Base-by-base conservation (phyloP, 192 early-diverging fungal genomes). In the Cladochytrium replicatum region DNA sequence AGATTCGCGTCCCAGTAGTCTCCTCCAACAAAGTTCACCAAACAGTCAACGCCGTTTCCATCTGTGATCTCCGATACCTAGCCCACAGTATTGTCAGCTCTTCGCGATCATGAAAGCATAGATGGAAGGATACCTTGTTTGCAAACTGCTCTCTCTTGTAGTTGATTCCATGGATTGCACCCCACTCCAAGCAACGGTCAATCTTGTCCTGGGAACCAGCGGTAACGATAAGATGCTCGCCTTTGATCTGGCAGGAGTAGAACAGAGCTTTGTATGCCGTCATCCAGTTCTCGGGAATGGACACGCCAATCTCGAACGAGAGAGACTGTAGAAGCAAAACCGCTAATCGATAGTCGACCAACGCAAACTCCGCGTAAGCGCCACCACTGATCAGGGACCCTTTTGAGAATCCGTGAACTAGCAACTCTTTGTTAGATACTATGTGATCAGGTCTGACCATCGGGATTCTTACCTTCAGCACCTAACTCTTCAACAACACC, bases 201-300 rank as follows among this genome's bases (percentile, higher is more conserved):
- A 81, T 69, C 50, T 96, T 96, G 21, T 69, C 76, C 19, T 69
- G 64, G 38, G 80, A 82, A 6, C 89, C 84, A 0, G 82, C 84
- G 4, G 89, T 89, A 0, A 82, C 89, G 55, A 96, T 87, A 15
- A 93, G 86, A 5, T 60, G 67, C n/a, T n/a, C n/a, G n/a, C 84
- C 85, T 48, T 79, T 81, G 15, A 88, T 78, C 27, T 86, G 77
- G 57, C 81, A 86, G 23, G 86, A 87, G 27, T 85, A 71, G 45
- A 69, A 85, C 19, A 95, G 58, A 0, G 89, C 88, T 54, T 89
- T 84, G 48, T 73, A 84, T 0, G 86, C 86, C 4, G 86, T 89
- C 61, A 81, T 82, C 81, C 80, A 85, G 40, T 74, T 75, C 50
- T 89, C 86, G 15, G 85, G 86, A 32, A 89, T 68, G 5, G 83